Evolutionary conservation across 176 grass and related monocot genomes (phyloP), one percentile per base, ranked within the genome.

Genomic region (Dactylis glomerata): DNA sequence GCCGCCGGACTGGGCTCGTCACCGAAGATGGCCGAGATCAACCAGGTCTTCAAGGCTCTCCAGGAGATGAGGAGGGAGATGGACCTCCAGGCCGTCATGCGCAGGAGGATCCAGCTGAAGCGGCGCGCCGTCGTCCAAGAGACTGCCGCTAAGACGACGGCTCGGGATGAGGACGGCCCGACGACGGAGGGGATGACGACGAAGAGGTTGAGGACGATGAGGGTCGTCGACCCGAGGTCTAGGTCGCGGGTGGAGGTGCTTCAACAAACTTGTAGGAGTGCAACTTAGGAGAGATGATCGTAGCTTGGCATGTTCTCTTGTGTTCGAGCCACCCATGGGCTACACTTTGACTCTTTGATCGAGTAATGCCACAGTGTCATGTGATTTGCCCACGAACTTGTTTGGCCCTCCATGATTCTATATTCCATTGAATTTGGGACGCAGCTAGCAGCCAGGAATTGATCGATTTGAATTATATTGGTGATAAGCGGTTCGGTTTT

Each of bases 21-120:
- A 44, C 32, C 33, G 20, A 65, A 46, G 56, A 5, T 79, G 12
- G 16, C 47, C 19, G 56, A 64, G 32, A 15, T 83, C 55, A 16
- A 4, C 66, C 44, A 72, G 10, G 75, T 24, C n/a, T 56, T 34
- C 55, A 23, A 27, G 66, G 75, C 58, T 20, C 16, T 88, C 20
- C 33, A 52, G 9, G 69, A 44, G 55, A 88, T 84, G 81, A 51
- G 66, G 3, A n/a, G 1, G 2, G 81, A 61, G 66, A 30, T 45
- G 33, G 81, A 79, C 44, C 12, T 84, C 33, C 66, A 63, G 32
- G 75, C 26, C 5, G 32, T 84, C 75, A 27, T 84, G 81, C 81
- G 66, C 19, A 38, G 68, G 46, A 31, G 73, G 12, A 6, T 26
- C 27, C 72, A 68, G n/a, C n/a, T n/a, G 27, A 77, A 77, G 63